A percentile compares a stretch with the other conserved stretches of the same genome.
phyloP scores from a whole-genome alignment of 768 basidiomycete genomes.

The Paxillus rubicundulus region DNA sequence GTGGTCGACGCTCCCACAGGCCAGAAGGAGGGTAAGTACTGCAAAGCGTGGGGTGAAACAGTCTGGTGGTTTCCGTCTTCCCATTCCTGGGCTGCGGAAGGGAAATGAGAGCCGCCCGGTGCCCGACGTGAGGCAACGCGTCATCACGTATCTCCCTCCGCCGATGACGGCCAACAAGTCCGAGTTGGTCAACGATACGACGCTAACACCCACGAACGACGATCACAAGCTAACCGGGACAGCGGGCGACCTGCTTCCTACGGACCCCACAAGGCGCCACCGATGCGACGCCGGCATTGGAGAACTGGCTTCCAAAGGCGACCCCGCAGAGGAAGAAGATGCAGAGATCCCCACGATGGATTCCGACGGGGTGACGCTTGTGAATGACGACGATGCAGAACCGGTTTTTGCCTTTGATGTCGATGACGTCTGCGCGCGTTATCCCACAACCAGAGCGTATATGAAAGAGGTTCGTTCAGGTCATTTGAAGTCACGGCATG shows the following conservation, averaged over 20 bases:
- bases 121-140: conserved; percentile 11
- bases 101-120: neutral
- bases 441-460: conserved; percentile 13
- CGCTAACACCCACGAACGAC: neutral
- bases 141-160: conserved; percentile 31
- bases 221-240: neutral
- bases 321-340: neutral
- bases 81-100: conserved; percentile 6
- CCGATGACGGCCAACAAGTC: conserved; percentile 10
- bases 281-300: neutral
- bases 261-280: neutral
- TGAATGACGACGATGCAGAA: conserved; percentile 21
- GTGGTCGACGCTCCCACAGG: conserved; percentile 5
- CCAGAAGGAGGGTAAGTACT: neutral
- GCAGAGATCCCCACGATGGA: conserved; percentile 11
- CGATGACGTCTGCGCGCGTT: conserved; percentile 18
- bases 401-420: conserved; percentile 12
- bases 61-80: conserved; percentile 24
- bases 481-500: neutral
- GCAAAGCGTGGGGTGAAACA: conserved; percentile 6
- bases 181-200: neutral
- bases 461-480: conserved; percentile 25
- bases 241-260: neutral
- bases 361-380: conserved; percentile 28
- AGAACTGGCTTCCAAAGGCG: neutral